These are phyloP conservation scores for Zygosaccharomyces siamensis DNA, from an alignment of 805 yeast species.

Conservation along the genomic window DNA sequence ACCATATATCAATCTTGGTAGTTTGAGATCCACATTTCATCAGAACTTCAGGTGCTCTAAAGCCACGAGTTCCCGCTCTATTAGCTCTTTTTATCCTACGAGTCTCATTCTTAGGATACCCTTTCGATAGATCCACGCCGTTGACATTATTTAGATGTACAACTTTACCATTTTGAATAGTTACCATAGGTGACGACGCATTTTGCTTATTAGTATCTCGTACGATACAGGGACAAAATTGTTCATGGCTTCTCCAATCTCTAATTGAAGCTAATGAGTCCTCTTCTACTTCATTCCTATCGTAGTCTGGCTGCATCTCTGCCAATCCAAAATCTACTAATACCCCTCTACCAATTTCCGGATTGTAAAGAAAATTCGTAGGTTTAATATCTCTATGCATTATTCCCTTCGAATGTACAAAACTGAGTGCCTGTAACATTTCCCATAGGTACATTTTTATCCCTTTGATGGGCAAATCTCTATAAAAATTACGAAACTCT, in stretches of 20 bases:
- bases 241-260: constrained; percentile 29
- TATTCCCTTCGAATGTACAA: constrained; percentile 66
- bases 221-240: constrained; percentile 54
- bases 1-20: constrained; percentile 83
- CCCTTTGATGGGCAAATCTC: constrained; percentile 74
- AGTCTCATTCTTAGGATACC: constrained; percentile 82
- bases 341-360: constrained; percentile 73
- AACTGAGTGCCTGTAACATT: constrained; percentile 62
- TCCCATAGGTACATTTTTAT: constrained; percentile 78
- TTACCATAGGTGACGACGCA: constrained; percentile 22
- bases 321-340: constrained; percentile 92
- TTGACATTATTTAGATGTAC: constrained; percentile 31
- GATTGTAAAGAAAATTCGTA: constrained; percentile 61
- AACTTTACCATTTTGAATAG: constrained; percentile 32
- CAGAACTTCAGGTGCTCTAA: constrained; percentile 89
- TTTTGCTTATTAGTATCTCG: constrained; percentile 28
- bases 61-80: constrained; percentile 95
- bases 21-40: constrained; percentile 82
- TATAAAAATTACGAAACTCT: constrained; percentile 81
- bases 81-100: constrained; percentile 90
- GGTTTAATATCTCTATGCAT: constrained; percentile 93
- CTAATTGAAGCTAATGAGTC: constrained; percentile 13
- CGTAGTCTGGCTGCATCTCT: constrained; percentile 45
- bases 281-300: constrained; percentile 11
- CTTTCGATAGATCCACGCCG: constrained; percentile 44